Conservation (phyloP, 257 asterid genomes). For the Salvia miltiorrhiza region DNA sequence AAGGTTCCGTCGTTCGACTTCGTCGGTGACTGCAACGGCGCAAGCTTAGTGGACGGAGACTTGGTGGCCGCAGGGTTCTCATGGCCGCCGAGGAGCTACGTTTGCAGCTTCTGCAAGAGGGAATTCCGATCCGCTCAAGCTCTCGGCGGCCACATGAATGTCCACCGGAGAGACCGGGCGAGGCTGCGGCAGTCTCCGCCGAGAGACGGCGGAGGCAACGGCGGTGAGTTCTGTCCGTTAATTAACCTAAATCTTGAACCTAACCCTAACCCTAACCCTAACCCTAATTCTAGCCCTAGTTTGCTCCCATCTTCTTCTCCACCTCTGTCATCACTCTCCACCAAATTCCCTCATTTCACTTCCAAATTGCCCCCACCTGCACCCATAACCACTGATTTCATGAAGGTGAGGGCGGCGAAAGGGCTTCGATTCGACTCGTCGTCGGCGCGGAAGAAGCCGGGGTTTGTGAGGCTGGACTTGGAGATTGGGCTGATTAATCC, state of each 20-base stretch:
- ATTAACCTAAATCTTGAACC: slow-evolving; percentile 52
- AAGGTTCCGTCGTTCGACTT: slow-evolving; percentile 34
- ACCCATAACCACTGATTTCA: slow-evolving; percentile 14
- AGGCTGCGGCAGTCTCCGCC: slow-evolving; percentile 54
- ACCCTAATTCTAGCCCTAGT: slow-evolving; percentile 40
- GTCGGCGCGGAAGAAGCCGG: slow-evolving; percentile 24
- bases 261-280: slow-evolving; percentile 48
- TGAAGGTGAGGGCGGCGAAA: slow-evolving; percentile 28
- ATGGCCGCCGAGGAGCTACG: slow-evolving; percentile 89
- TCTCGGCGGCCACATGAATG: slow-evolving; percentile 98
- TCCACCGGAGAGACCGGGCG: slow-evolving; percentile 84
- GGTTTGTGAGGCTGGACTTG: slow-evolving; percentile 57
- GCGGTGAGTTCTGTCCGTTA: slow-evolving; percentile 20
- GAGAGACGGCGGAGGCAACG: not conserved
- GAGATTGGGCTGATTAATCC: slow-evolving; percentile 57
- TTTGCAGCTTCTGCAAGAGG: slow-evolving; percentile 84
- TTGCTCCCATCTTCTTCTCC: slow-evolving; percentile 22
- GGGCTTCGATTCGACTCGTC: slow-evolving; percentile 22
- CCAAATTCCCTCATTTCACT: slow-evolving; percentile 32
- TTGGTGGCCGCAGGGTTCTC: slow-evolving; percentile 48
- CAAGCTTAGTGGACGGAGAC: slow-evolving; percentile 33
- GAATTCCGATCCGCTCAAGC: slow-evolving; percentile 96
- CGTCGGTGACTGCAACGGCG: not conserved
- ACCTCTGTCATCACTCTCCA: slow-evolving; percentile 29
- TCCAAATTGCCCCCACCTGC: slow-evolving; percentile 30